A percentile compares a stretch with the other conserved stretches of the same genome.
These are phyloP conservation scores for Carpinus viminea DNA, from an alignment of 306 rosid species.

Conservation along the genomic window DNA sequence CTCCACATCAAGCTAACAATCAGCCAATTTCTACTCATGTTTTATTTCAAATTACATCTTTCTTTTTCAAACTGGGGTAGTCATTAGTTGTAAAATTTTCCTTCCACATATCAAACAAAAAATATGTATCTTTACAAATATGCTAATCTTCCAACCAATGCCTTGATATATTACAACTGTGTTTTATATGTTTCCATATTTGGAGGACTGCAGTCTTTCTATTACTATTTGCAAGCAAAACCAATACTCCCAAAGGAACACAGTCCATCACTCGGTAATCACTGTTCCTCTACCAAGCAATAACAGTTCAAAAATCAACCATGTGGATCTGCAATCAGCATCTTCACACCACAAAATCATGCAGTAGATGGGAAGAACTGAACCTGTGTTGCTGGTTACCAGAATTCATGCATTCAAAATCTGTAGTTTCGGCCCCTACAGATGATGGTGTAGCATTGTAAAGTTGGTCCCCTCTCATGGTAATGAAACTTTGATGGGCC, in stretches of 20 bases:
- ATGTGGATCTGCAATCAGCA: constrained; percentile 19
- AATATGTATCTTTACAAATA: constrained; percentile 37
- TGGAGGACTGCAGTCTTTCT: constrained; percentile 29
- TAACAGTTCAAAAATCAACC: constrained; percentile 3
- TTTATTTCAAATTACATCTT: constrained; percentile 24
- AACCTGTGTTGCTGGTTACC: constrained; percentile 61
- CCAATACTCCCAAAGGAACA: neutral
- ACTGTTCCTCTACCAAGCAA: constrained; percentile 1
- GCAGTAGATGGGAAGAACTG: constrained; percentile 51
- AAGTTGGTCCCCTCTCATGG: constrained; percentile 58
- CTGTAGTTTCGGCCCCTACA: constrained; percentile 47
- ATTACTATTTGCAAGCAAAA: constrained; percentile 37
- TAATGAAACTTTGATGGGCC: constrained; percentile 45
- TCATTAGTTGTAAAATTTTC: constrained; percentile 27
- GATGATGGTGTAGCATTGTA: constrained; percentile 53
- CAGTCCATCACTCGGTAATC: neutral
- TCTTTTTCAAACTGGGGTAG: constrained; percentile 25
- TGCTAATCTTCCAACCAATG: constrained; percentile 38
- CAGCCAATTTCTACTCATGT: neutral
- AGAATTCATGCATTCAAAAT: constrained; percentile 51
- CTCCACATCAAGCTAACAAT: neutral
- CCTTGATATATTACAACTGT: constrained; percentile 45
- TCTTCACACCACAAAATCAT: constrained; percentile 63
- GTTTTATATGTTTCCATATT: constrained; percentile 29
- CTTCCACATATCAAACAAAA: constrained; percentile 25